Percentiles rank a stretch among this genome's conserved stretches.
phyloP scores from a whole-genome alignment of 2,329 filamentous ascomycete genomes.

The Capronia coronata region DNA sequence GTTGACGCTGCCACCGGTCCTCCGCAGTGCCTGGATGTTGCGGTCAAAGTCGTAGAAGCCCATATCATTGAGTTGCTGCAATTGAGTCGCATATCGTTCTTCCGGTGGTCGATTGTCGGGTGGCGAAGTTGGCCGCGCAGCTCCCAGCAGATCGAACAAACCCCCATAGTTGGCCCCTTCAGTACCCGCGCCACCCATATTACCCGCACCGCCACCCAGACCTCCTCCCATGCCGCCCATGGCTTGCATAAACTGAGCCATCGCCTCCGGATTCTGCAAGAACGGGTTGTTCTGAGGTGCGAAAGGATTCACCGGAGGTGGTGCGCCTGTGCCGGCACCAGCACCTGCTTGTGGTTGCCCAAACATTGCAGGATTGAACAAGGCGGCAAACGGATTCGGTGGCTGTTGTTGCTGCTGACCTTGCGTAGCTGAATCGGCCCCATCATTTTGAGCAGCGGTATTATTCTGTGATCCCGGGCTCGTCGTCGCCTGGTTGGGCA shows the following conservation, averaged over 20 bases:
- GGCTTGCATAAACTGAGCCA: conserved; percentile 51
- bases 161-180: conserved; percentile 25
- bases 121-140: conserved; percentile 47
- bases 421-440: conserved; percentile 3
- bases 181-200: conserved; percentile 30
- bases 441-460: not conserved
- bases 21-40: conserved; percentile 79
- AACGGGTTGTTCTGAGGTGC: conserved; percentile 46
- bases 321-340: conserved; percentile 25
- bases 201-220: conserved; percentile 35
- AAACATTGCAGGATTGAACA: conserved; percentile 50
- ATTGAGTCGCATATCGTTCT: conserved; percentile 82
- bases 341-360: conserved; percentile 28
- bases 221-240: conserved; percentile 33
- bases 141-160: conserved; percentile 32
- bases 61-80: conserved; percentile 96
- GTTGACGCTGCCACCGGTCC: conserved; percentile 88
- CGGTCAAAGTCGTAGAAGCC: conserved; percentile 95
- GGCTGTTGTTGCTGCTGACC: conserved; percentile 35
- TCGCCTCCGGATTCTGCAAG: conserved; percentile 54
- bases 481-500: conserved; percentile 13
- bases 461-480: conserved; percentile 1
- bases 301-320: conserved; percentile 33
- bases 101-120: conserved; percentile 83
- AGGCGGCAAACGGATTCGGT: conserved; percentile 61